Evolutionary conservation across 257 asterid species (phyloP).

Genomic region (Lantana camara): DNA sequence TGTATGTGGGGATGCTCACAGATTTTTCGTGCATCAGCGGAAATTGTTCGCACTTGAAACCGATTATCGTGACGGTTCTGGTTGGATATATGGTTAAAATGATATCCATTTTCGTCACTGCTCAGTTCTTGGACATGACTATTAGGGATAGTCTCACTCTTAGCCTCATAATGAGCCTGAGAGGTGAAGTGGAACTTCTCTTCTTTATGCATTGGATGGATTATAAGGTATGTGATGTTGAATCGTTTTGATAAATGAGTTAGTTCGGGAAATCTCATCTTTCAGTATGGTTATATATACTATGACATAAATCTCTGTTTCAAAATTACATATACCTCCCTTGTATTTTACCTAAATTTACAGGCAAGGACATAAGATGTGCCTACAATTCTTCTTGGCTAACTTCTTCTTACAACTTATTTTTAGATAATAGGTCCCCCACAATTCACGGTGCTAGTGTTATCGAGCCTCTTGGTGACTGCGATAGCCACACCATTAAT

Average conservation of each 20-base stretch:
- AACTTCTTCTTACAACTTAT: too few relatives aligned
- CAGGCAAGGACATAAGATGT: too few relatives aligned
- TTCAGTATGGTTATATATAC: too few relatives aligned
- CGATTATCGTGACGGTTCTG: constrained; percentile 47
- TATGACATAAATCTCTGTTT: too few relatives aligned
- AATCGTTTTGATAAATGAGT: background rate
- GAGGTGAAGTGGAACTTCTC: constrained; percentile 79
- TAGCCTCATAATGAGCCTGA: constrained; percentile 61
- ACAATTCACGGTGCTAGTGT: constrained; percentile 55
- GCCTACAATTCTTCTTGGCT: too few relatives aligned
- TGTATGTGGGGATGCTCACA: constrained; percentile 54
- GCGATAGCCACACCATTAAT: constrained; percentile 58
- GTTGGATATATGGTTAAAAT: constrained; percentile 40
- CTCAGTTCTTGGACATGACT: constrained; percentile 47
- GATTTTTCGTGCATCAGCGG: constrained; percentile 42
- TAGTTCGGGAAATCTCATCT: too few relatives aligned
- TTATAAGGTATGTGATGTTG: constrained; percentile 44
- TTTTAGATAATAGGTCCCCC: constrained; percentile 59
- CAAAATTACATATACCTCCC: too few relatives aligned
- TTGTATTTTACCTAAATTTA: too few relatives aligned
- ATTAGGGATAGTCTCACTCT: constrained; percentile 68
- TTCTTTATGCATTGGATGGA: constrained; percentile 72
- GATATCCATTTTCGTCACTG: constrained; percentile 36
- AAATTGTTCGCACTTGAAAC: constrained; percentile 53
- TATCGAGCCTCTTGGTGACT: constrained; percentile 43